Percentiles rank a stretch among this genome's conserved stretches.
Evolutionary conservation across 164 flowering plant genomes (phyloP).

Genomic region (Magnolia changhungtana): DNA sequence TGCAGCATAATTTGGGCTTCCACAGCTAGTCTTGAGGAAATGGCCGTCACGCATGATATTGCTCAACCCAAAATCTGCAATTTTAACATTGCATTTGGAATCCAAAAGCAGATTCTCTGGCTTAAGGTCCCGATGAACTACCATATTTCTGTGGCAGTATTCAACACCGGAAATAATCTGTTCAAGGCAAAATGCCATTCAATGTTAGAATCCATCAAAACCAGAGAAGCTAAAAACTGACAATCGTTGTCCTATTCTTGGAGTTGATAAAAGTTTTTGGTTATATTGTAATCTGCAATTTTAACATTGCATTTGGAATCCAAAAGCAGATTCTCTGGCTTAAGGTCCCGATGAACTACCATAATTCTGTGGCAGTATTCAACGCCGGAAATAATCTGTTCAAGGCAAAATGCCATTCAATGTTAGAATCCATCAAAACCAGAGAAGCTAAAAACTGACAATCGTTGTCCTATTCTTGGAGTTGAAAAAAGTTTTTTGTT

Average conservation of each 20-base stretch:
- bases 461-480: neutral
- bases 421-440: neutral
- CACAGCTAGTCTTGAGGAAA: slow-evolving; percentile 45
- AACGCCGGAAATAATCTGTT: slow-evolving; percentile 43
- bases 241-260: neutral
- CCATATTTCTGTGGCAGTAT: slow-evolving; percentile 46
- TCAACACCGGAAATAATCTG: slow-evolving; percentile 46
- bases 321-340: slow-evolving; percentile 45
- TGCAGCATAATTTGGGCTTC: slow-evolving; percentile 51
- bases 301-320: slow-evolving; percentile 39
- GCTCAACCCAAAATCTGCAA: slow-evolving; percentile 47
- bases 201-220: neutral
- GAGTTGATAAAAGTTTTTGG: too few relatives aligned
- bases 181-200: neutral
- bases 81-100: slow-evolving; percentile 37
- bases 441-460: neutral
- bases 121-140: slow-evolving; percentile 49
- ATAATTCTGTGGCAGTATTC: slow-evolving; percentile 45
- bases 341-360: slow-evolving; percentile 51
- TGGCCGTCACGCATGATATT: slow-evolving; percentile 44
- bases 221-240: neutral
- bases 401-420: neutral
- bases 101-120: slow-evolving; percentile 46
- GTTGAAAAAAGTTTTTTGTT: too few relatives aligned
- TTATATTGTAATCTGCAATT: slow-evolving; percentile 32